A percentile compares a stretch with the other conserved stretches of the same genome.
Conservation (phyloP, 2,329 filamentous ascomycete genomes). For the Microdochium bolleyi region DNA sequence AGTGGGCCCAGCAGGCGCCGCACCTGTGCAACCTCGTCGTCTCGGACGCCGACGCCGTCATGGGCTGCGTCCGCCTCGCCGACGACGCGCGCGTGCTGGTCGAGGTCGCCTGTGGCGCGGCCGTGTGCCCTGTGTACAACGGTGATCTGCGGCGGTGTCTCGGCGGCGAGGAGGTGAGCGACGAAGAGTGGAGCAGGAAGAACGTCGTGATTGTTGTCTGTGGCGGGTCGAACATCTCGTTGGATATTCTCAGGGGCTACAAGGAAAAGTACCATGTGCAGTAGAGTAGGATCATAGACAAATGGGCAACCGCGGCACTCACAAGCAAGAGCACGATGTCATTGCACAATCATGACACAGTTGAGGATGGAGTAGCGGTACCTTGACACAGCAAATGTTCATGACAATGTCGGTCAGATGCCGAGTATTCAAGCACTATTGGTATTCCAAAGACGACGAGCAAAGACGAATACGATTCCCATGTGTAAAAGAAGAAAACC, state of each 20-base stretch:
- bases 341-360: too few relatives aligned
- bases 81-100: conserved; percentile 78
- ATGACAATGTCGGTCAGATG: too few relatives aligned
- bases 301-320: too few relatives aligned
- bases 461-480: too few relatives aligned
- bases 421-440: too few relatives aligned
- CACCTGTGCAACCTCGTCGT: conserved; percentile 52
- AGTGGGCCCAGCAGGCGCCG: conserved; percentile 44
- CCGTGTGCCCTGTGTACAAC: conserved; percentile 61
- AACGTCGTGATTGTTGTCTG: conserved; percentile 82
- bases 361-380: too few relatives aligned
- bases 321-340: too few relatives aligned
- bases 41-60: conserved; percentile 69
- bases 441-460: too few relatives aligned
- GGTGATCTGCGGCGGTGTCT: conserved; percentile 54
- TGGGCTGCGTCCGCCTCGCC: conserved; percentile 67
- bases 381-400: too few relatives aligned
- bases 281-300: background rate
- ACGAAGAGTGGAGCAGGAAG: conserved; percentile 53
- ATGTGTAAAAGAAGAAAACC: too few relatives aligned
- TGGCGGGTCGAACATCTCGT: conserved; percentile 62
- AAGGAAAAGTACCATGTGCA: conserved; percentile 33
- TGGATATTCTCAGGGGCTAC: conserved; percentile 54
- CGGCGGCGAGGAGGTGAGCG: conserved; percentile 38
- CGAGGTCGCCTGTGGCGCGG: conserved; percentile 79